Conservation (phyloP, 1,139 yeast species). For the Blastobotrys serpentis region DNA sequence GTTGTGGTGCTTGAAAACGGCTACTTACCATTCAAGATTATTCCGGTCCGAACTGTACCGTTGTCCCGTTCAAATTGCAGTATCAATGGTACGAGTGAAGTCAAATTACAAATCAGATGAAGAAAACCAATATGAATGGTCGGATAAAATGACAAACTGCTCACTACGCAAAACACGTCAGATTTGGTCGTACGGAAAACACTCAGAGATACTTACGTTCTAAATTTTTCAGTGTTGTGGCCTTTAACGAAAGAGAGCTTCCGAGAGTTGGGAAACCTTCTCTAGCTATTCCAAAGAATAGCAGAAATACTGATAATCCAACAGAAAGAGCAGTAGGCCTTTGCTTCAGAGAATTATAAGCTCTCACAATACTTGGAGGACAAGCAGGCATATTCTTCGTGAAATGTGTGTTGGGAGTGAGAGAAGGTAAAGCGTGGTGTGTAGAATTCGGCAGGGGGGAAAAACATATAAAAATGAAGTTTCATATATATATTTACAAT, state of each 20-base stretch:
- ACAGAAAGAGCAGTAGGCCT: slow-evolving; percentile 64
- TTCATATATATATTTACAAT: no score
- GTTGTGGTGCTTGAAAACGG: no score
- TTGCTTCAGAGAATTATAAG: slow-evolving; percentile 1
- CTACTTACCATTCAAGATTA: slow-evolving; percentile 56
- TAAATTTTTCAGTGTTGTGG: slow-evolving; percentile 55
- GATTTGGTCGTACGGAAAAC: slow-evolving; percentile 2
- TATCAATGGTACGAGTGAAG: slow-evolving; percentile 62
- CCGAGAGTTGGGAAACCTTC: slow-evolving; percentile 35
- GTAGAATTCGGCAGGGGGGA: no score
- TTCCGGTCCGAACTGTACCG: slow-evolving; percentile 87
- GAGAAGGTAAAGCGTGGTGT: no score
- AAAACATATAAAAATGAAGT: no score
- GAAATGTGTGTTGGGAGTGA: no score
- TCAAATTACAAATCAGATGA: slow-evolving; percentile 65
- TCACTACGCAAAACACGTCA: slow-evolving; percentile 37
- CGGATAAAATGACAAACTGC: slow-evolving; percentile 72
- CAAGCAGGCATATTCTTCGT: no score
- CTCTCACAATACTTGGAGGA: no score
- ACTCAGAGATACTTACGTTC: slow-evolving; percentile 37
- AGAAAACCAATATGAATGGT: slow-evolving; percentile 60
- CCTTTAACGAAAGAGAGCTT: slow-evolving; percentile 48
- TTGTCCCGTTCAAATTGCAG: slow-evolving; percentile 63
- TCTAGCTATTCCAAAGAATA: slow-evolving; percentile 43
- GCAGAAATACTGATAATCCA: slow-evolving; percentile 59